Base-by-base conservation (phyloP, 1,139 yeast species). In the Geotrichum reessii region DNA sequence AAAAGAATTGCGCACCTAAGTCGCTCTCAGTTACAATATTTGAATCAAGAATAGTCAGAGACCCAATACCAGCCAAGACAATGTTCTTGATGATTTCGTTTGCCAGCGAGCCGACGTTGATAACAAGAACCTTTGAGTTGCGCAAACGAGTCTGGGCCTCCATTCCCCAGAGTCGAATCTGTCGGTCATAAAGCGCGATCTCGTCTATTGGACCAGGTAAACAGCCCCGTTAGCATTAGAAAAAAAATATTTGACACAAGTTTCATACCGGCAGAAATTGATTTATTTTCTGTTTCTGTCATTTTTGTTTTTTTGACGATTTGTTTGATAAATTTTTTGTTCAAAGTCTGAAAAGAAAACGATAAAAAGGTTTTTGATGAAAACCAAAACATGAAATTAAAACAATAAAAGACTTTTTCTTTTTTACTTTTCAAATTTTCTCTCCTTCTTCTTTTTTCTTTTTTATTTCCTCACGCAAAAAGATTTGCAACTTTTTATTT, bases 131-230 rank as follows among this genome's bases (percentile, higher is more conserved):
- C 57, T 81, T 81, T 17, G 97, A 86, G 28, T 85, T 81, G 52
- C 95, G 79, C 76, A 93, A 81, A 55, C 91, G 76, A 55, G 83
- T 79, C 72, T 93, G 99, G 17, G 98, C 96, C 31, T 88, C 95
- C 74, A 93, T 79, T 12, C 99, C 99, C 99, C 99, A 93, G 46
- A 93, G 78, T 64, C 99, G 76, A 66, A 93, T 92, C 72, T 93
- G 99, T 61, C 99, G 81, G 73, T 93, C 99, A 71, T 93, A 93
- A 31, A 92, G 77, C 1, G 96, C 96, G 59, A 92, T 84, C 71
- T 92, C 98, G 67, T 91, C 97, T 74, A 44, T 17, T 17, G 21
- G 31, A 8, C 7, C 28, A n/a, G n/a, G 24, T 7, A 17, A 22
- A 7, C 52, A 33, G 25, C 22, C 12, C 22, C 42, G 14, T n/a